These are phyloP conservation scores for Erysiphe pulchra DNA, from an alignment of 2,329 filamentous ascomycete genomes.

Conservation along the genomic window DNA sequence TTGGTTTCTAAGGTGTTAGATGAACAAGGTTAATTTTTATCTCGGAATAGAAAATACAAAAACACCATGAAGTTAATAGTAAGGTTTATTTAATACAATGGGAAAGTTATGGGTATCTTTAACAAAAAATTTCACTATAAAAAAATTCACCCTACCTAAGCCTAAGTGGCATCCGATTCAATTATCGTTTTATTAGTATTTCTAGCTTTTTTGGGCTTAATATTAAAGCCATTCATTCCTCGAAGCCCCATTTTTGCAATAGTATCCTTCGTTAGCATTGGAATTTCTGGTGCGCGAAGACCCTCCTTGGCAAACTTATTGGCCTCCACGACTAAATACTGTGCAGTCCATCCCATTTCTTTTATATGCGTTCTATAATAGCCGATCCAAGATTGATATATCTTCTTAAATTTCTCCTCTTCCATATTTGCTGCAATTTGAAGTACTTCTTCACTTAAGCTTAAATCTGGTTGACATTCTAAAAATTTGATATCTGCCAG, in stretches of 20 bases:
- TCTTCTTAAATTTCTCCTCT: slow-evolving; percentile 19
- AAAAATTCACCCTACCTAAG: no score
- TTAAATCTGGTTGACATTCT: slow-evolving; percentile 20
- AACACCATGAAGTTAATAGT: no score
- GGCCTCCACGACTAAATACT: slow-evolving; percentile 21
- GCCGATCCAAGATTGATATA: slow-evolving; percentile 31
- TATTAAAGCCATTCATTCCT: slow-evolving; percentile 22
- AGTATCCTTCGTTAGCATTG: slow-evolving; percentile 20
- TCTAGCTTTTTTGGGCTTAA: background rate
- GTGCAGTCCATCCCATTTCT: slow-evolving; percentile 14
- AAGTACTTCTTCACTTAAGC: slow-evolving; percentile 16
- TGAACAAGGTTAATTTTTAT: no score
- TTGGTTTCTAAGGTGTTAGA: no score
- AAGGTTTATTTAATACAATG: no score
- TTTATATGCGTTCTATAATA: slow-evolving; percentile 25
- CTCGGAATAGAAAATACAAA: no score
- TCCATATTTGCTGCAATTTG: slow-evolving; percentile 19
- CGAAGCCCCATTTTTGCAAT: slow-evolving; percentile 32
- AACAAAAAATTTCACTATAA: no score
- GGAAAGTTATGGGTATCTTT: no score
- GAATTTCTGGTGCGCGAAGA: slow-evolving; percentile 21
- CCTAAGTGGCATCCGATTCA: no score
- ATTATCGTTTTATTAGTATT: no score
- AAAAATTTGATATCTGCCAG: slow-evolving; percentile 28
- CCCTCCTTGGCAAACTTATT: slow-evolving; percentile 24